Base-by-base conservation (phyloP, 2,329 filamentous ascomycete genomes). In the Chrysoporthe puriensis region DNA sequence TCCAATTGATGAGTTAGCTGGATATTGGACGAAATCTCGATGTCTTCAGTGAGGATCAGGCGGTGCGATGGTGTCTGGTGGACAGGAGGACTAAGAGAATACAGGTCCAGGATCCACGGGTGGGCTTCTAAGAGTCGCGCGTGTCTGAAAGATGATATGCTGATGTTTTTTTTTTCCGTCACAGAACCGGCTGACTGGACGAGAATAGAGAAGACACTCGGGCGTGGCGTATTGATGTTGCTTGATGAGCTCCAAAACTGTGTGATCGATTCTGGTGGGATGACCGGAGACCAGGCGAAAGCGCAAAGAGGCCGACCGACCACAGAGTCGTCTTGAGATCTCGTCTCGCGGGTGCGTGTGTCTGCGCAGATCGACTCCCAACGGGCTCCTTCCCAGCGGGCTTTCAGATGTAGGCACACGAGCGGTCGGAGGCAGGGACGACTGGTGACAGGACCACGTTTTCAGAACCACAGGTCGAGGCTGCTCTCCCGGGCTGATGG, bases 1-100 rank as follows among this genome's bases (percentile, higher is more conserved):
- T 62, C 4, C 4, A n/a, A n/a, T 61, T 66, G 32, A 44, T 32
- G 67, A 61, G 65, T 73, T 69, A 73, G 69, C 68, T 60, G 48
- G 43, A 18, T 58, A 21, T 5, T 60, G 36, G 21, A 40, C n/a
- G 18, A 13, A 6, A 32, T 60, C 46, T 50, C 44, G 57, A 60
- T 14, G n/a, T 16, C n/a, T n/a, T 60, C 40, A 3, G 8, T 11
- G 18, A 14, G 11, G 6, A 40, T 21, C 2, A 43, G 21, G 52
- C 14, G 34, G 52, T 57, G 32, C n/a, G 8, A 9, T 64, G 43
- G 5, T 18, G 40, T 46, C 36, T 34, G 21, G 50, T 57, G 62
- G 16, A 26, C 14, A 52, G n/a, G 21, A 52, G 13, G 16, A 34
- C 11, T 14, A 58, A 62, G 43, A 50, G 48, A 57, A 34, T 21